A percentile compares a stretch with the other conserved stretches of the same genome.
phyloP scores from a whole-genome alignment of 2,329 filamentous ascomycete species.

The Xylaria sp. region DNA sequence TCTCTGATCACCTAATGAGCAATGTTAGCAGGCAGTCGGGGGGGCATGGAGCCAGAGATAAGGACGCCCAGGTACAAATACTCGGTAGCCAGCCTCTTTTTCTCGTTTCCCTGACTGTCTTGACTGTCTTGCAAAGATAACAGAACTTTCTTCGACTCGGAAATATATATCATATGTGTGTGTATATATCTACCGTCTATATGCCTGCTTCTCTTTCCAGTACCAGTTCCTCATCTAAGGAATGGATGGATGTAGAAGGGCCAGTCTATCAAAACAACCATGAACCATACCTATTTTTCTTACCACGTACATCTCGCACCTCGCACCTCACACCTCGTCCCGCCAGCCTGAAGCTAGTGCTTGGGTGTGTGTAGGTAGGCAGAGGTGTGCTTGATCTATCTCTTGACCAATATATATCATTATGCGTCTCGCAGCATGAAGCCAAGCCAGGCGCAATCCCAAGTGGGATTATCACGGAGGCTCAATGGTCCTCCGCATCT shows the following conservation, averaged over 20 bases:
- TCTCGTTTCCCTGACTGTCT: neutral
- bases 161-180: neutral
- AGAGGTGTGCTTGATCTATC: neutral
- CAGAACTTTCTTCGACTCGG: constrained; percentile 4
- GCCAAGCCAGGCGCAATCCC: constrained; percentile 14
- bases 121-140: constrained; percentile 1
- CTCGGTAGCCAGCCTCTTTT: constrained; percentile 4
- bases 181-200: neutral
- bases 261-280: neutral
- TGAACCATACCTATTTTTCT: neutral
- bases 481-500: constrained; percentile 4
- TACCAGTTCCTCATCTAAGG: neutral
- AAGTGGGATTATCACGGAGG: constrained; percentile 26
- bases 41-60: constrained; percentile 38
- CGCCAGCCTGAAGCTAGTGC: constrained; percentile 22
- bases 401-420: constrained; percentile 3
- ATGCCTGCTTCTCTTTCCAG: neutral
- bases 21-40: constrained; percentile 22
- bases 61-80: constrained; percentile 40
- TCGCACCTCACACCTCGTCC: neutral
- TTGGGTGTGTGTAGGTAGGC: neutral
- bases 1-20: constrained; percentile 38
- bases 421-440: constrained; percentile 3
- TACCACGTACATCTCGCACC: neutral
- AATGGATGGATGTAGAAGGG: neutral